A percentile compares a stretch with the other conserved stretches of the same genome.
Evolutionary conservation across 441 rosid species (phyloP).

Genomic region (Populus hybrid): DNA sequence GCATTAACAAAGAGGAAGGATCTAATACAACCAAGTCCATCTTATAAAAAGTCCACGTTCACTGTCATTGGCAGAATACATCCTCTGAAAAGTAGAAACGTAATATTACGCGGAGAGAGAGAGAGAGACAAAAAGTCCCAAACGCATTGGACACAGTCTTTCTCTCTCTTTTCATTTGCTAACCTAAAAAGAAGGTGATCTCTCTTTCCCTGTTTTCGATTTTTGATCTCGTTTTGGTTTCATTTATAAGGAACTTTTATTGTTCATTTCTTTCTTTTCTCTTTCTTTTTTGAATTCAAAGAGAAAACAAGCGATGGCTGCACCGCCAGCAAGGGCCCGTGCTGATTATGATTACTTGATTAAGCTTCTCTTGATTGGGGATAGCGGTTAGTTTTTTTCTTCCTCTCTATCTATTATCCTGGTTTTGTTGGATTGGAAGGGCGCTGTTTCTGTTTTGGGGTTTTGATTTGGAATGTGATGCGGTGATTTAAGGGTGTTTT

Average conservation of each 20-base stretch:
- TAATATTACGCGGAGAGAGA: not conserved
- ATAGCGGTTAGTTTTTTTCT: slow-evolving; percentile 23
- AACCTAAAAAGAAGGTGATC: not conserved
- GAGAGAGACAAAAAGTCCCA: not conserved
- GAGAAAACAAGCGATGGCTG: slow-evolving; percentile 25
- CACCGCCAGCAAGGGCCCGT: slow-evolving; percentile 38
- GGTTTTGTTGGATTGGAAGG: not conserved
- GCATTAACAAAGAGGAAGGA: not conserved
- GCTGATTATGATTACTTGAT: slow-evolving; percentile 22
- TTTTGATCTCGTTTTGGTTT: not conserved
- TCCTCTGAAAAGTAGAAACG: not conserved
- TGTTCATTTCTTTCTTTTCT: not conserved
- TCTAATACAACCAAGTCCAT: not conserved
- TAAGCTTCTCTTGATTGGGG: not conserved
- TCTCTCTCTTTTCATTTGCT: not conserved
- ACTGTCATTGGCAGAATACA: not conserved
- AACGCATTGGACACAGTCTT: not conserved
- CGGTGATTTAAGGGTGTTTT: not conserved
- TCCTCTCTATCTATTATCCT: not conserved
- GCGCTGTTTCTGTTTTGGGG: not conserved
- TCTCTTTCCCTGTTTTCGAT: not conserved
- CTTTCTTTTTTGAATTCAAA: not conserved
- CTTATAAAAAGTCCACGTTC: not conserved
- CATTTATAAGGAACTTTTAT: not conserved
- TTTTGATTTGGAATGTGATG: slow-evolving; percentile 12